Evolutionary conservation across 2,329 filamentous ascomycete genomes (phyloP).

Genomic region (Sporothrix pseudoabietina): DNA sequence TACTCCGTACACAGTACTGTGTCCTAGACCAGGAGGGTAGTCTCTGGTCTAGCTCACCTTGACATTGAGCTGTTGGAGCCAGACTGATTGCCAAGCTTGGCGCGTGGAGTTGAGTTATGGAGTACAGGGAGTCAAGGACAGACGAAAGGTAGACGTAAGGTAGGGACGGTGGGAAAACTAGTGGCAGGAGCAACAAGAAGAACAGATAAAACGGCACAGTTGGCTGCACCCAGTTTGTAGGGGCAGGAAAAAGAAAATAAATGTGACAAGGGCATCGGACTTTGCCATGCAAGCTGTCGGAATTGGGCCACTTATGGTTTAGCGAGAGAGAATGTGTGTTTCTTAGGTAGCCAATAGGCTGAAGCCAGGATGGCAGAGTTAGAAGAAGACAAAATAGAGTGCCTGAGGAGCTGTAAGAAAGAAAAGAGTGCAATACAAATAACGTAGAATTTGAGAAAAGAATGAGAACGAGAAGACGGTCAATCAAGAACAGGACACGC

Average conservation of each 20-base stretch:
- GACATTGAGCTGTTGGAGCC: background rate
- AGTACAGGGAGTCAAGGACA: background rate
- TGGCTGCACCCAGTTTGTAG: background rate
- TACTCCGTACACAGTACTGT: background rate
- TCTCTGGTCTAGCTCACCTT: background rate
- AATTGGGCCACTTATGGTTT: slow-evolving; percentile 23
- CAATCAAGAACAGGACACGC: background rate
- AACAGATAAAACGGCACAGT: background rate
- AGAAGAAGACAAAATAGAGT: background rate
- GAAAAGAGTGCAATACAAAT: background rate
- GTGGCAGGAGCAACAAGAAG: background rate
- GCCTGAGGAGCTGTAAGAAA: background rate
- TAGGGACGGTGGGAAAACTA: background rate
- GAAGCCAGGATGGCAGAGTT: background rate
- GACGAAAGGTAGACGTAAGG: background rate
- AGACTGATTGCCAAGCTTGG: background rate
- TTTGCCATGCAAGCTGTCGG: slow-evolving; percentile 27
- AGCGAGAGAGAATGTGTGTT: slow-evolving; percentile 17
- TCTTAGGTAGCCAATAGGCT: background rate
- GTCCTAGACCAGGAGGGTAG: background rate
- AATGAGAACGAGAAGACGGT: background rate
- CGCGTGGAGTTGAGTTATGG: background rate
- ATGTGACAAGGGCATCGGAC: slow-evolving; percentile 24
- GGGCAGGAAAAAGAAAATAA: background rate
- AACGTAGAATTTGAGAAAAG: background rate